phyloP scores from a whole-genome alignment of 805 yeast genomes.

The Dipodascopsis uninucleata region DNA sequence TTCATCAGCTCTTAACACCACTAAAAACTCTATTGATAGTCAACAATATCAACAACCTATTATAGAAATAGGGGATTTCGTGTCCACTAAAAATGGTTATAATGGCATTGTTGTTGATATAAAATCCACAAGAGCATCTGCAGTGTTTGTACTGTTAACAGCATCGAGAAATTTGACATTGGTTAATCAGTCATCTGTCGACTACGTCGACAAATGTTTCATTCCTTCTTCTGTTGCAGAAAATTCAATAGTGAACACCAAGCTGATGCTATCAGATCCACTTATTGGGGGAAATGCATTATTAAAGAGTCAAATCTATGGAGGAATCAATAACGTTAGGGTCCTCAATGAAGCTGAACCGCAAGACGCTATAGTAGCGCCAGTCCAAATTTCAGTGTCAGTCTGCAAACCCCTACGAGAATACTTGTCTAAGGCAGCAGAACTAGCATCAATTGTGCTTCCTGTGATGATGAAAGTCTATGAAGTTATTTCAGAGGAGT shows the following conservation, averaged over 20 bases:
- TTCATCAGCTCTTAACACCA: neutral
- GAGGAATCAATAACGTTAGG: no score
- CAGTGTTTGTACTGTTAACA: conserved; percentile 6
- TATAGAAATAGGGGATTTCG: conserved; percentile 3
- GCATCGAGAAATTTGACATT: neutral
- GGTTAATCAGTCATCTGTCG: neutral
- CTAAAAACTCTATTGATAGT: neutral
- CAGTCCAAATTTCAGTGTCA: conserved; percentile 8
- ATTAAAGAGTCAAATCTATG: neutral
- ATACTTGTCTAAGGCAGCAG: conserved; percentile 9
- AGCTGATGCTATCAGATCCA: neutral
- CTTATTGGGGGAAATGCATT: conserved; percentile 2
- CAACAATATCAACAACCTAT: conserved; percentile 7
- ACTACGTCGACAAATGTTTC: conserved; percentile 9
- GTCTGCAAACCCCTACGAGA: conserved; percentile 16
- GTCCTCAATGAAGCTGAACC: neutral
- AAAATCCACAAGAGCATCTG: neutral
- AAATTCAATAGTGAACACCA: conserved; percentile 5
- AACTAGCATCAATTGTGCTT: conserved; percentile 9
- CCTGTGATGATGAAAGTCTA: conserved; percentile 4
- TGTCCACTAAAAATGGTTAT: neutral
- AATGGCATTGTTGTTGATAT: conserved; percentile 1
- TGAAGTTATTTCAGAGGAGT: conserved; percentile 1
- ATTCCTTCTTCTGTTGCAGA: conserved; percentile 9
- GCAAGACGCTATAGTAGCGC: conserved; percentile 12